Base-by-base conservation (phyloP, 129 eudicot species). In the Pseudognaphalium luteoalbum region DNA sequence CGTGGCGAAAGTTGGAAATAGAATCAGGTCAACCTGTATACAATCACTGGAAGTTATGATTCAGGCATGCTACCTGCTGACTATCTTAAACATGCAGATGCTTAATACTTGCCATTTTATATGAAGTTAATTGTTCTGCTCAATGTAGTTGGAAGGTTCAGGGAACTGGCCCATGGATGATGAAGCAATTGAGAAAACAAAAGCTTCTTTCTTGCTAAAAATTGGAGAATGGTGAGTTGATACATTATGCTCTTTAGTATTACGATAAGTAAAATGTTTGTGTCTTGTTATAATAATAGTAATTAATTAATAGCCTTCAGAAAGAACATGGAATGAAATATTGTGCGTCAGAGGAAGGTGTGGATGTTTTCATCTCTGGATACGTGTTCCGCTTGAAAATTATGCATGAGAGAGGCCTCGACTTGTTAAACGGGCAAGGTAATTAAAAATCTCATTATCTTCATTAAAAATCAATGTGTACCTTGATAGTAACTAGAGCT, bases 111-210 rank as follows among this genome's bases (percentile, higher is more conserved):
- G 72, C 29, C n/a, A 30, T 42, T 15, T 28, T 57, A 64, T 71
- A 61, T 42, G 2, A 33, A 63, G 25, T 47, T 60, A 32, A 12
- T 78, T 77, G 20, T 71, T 76, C n/a, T 70, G 20, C 72, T 11
- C 52, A 76, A 69, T 80, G 52, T 75, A 93, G 98, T 87, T 93
- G 82, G 98, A 93, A 87, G 98, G 98, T 74, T 93, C 98, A 37
- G 98, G 98, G 33, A 87, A 88, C 70, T 93, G 98, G 98, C 98
- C 97, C 15, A 84, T 87, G 91, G 93, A 91, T 81, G 97, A 91
- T 75, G 73, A 80, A 68, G 96, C 98, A 10, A 82, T 92, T 77
- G 98, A 94, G 84, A 94, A 94, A 84, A 94, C 97, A 22, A 94
- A 94, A 86, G 66, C 96, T 66, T 97, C 97, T 37, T 94, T 94